These are phyloP conservation scores for Paraphoma chrysanthemicola DNA, from an alignment of 2,329 filamentous ascomycete species.

Conservation along the genomic window DNA sequence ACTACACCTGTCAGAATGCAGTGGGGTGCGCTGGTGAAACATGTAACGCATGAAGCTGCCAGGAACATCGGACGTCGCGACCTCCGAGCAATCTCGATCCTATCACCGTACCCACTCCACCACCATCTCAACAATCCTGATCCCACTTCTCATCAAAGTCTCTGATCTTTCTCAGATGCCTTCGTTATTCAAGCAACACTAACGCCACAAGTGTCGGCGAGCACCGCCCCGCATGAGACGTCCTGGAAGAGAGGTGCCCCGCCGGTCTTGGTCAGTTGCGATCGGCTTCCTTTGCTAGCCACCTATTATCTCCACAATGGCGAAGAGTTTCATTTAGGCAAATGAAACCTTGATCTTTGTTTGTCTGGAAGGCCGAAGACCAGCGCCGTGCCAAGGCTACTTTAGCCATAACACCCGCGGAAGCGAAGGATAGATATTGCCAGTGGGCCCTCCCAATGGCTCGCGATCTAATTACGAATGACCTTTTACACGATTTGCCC, in stretches of 20 bases:
- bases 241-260: neutral
- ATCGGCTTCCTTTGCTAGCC: neutral
- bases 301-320: neutral
- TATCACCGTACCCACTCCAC: conserved; percentile 3
- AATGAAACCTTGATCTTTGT: conserved; percentile 14
- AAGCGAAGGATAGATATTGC: conserved; percentile 3
- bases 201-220: neutral
- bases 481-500: neutral
- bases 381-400: conserved; percentile 5
- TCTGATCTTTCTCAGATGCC: neutral
- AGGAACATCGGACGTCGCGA: neutral
- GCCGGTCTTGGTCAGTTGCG: neutral
- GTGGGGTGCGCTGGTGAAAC: conserved; percentile 8
- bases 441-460: neutral
- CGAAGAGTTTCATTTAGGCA: conserved; percentile 25
- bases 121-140: conserved; percentile 1
- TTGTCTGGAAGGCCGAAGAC: neutral
- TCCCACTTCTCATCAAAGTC: conserved; percentile 1
- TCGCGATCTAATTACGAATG: neutral
- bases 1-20: neutral
- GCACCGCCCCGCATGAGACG: neutral
- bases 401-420: conserved; percentile 46
- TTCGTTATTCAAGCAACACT: neutral
- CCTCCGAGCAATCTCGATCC: conserved; percentile 6
- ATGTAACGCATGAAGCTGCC: conserved; percentile 1